phyloP scores from a whole-genome alignment of 2,329 filamentous ascomycete genomes.

The Colletotrichum orbiculare region DNA sequence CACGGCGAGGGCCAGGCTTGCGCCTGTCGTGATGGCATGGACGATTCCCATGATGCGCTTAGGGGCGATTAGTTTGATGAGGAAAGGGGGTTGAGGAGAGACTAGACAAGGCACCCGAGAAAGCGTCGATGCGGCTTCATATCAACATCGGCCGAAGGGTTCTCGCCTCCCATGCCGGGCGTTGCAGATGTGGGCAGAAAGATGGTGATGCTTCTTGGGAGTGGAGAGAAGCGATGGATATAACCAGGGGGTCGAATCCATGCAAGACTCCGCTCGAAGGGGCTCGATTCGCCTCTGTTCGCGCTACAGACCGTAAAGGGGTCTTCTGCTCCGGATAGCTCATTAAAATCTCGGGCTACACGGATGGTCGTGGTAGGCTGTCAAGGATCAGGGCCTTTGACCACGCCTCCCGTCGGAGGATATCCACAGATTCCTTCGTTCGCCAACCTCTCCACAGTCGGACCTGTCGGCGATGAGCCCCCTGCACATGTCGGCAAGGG shows the following conservation, averaged over 20 bases:
- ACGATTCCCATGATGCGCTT: constrained; percentile 26
- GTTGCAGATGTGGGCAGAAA: constrained; percentile 16
- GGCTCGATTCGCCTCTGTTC: not conserved
- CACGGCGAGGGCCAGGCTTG: constrained; percentile 15
- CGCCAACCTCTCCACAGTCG: constrained; percentile 4
- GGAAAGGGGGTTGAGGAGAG: constrained; percentile 15
- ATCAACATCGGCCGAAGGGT: constrained; percentile 12
- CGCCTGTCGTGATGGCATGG: constrained; percentile 12
- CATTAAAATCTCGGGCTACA: constrained; percentile 8
- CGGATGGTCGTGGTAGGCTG: not conserved
- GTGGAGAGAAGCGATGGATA: constrained; percentile 7
- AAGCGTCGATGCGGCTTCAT: constrained; percentile 20
- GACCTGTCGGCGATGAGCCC: not conserved
- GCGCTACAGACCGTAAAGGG: constrained; percentile 11
- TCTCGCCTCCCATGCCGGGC: not conserved
- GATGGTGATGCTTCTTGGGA: constrained; percentile 10
- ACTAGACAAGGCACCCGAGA: constrained; percentile 15
- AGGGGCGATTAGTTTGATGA: constrained; percentile 6
- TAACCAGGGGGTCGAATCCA: constrained; percentile 6
- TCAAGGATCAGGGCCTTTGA: not conserved
- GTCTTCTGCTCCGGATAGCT: constrained; percentile 8
- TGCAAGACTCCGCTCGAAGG: constrained; percentile 18
- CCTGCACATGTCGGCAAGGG: not conserved
- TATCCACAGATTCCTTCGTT: constrained; percentile 1
- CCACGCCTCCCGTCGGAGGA: constrained; percentile 2